Evolutionary conservation across 2,329 filamentous ascomycete genomes (phyloP), one percentile per base, ranked within the genome.

Genomic region (Aschersonia sp.): DNA sequence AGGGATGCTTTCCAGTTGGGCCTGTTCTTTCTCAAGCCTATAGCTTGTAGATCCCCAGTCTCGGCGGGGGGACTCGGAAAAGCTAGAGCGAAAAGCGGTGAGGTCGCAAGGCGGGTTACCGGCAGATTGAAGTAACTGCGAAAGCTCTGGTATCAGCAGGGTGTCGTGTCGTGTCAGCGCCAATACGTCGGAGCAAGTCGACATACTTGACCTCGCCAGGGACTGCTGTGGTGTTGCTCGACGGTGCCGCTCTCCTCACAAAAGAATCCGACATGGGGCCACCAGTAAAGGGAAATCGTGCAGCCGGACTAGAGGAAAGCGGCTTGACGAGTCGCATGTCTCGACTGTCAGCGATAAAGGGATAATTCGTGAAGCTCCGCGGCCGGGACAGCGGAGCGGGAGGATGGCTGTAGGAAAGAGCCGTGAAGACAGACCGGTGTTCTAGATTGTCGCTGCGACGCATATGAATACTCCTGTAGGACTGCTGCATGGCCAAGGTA

Each of bases 121-220:
- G 60, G 54, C 14, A 64, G 52, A 41, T 56, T 59, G 37, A 64
- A 65, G 49, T 66, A 65, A 44, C 63, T 65, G n/a, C n/a, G 10
- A 43, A 8, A n/a, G 43, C 5, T 5, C 33, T 31, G 0, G 11
- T 7, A 31, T 30, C 9, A n/a, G 37, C 11, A 12, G 5, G 30
- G 42, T 10, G 37, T 54, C 51, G 46, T 33, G 33, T 37, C 1
- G 37, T n/a, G 35, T 37, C 35, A 37, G 35, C 35, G 8, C 8
- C 12, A 22, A 22, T 22, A 22, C 22, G 35, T 9, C 35, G 12
- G 35, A 12, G 35, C 12, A 37, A 8, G 35, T 12, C 8, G 35
- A 45, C 51, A 37, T 55, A 63, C 61, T 53, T 61, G 42, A 51
- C 42, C 5, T 62, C 58, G 30, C 47, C 46, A 7, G 42, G 31